Evolutionary conservation across 306 rosid genomes (phyloP), one percentile per base, ranked within the genome.

Genomic region (Corylus americana): DNA sequence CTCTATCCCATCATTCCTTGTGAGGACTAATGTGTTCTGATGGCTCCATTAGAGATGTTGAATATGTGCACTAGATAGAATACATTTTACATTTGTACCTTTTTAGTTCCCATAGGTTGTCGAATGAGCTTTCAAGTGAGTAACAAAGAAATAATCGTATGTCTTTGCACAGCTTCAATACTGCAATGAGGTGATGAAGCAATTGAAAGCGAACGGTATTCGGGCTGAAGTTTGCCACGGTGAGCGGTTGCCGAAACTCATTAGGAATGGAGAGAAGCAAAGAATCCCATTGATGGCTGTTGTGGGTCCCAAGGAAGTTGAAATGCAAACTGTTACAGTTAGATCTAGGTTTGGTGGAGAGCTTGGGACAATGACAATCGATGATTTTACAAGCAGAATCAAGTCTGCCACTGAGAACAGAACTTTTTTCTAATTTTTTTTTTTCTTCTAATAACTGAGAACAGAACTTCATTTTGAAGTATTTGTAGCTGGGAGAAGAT

Each of bases 231-330:
- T 95, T 70, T 89, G 89, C 83, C 94, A 90, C 7, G 98, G 99
- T 0, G 99, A 95, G 79, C 98, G 96, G 22, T 85, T 95, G 71
- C 97, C 99, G 0, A 95, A 93, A 78, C 97, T 95, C 76, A 93
- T 95, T 67, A 95, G 99, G 82, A 95, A 95, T 78, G 90, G 98
- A 53, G 99, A 95, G 87, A 93, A 89, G 76, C 98, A 90, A 87
- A 93, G 83, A 81, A 85, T 93, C 73, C 99, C 99, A 27, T 81
- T 95, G 61, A 95, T 95, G 99, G 99, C 93, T 42, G 99, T 95
- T 81, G 98, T 91, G 11, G 99, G 99, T 2, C 45, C 92, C 54
- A 91, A 93, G 89, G 99, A 95, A 87, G 88, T 90, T 44, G 99
- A 95, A 83, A 87, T 88, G 11, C 59, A 83, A 29, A 84, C 94